These are phyloP conservation scores for Rhytidiadelphus loreus DNA, from an alignment of 225 moss, liverwort and hornwort genomes.

Conservation along the genomic window DNA sequence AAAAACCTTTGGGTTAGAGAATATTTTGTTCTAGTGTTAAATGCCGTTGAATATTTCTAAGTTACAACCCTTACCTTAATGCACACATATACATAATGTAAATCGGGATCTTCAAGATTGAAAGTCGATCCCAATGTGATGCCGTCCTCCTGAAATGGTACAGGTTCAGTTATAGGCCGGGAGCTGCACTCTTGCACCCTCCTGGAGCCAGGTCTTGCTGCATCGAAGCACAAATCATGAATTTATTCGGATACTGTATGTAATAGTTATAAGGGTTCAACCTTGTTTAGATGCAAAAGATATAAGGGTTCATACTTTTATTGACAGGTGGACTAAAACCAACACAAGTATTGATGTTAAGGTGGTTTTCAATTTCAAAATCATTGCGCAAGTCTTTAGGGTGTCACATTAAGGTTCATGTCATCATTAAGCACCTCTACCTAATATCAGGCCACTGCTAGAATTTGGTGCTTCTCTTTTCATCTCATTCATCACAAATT, in stretches of 20 bases:
- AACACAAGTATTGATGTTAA: not conserved
- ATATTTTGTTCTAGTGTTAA: not conserved
- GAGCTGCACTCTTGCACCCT: constrained; percentile 61
- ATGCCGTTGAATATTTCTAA: not conserved
- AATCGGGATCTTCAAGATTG: constrained; percentile 75
- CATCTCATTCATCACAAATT: not conserved
- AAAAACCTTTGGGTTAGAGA: not conserved
- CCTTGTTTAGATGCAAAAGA: not conserved
- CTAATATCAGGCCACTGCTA: not conserved
- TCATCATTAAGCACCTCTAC: not conserved
- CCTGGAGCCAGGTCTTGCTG: constrained; percentile 78
- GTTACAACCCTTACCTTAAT: constrained; percentile 30
- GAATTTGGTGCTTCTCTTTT: not conserved
- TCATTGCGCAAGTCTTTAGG: not conserved
- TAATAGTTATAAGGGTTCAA: not conserved
- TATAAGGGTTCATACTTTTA: not conserved
- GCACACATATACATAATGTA: constrained; percentile 85
- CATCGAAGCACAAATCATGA: not conserved
- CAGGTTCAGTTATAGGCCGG: constrained; percentile 44
- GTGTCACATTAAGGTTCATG: not conserved
- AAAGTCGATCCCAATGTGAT: constrained; percentile 67
- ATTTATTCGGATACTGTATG: not conserved
- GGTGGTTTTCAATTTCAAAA: not conserved
- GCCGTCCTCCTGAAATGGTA: constrained; percentile 48
- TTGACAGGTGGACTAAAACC: not conserved